These are phyloP conservation scores for Nakataea oryzae DNA, from an alignment of 2,329 filamentous ascomycete genomes.

Conservation along the genomic window DNA sequence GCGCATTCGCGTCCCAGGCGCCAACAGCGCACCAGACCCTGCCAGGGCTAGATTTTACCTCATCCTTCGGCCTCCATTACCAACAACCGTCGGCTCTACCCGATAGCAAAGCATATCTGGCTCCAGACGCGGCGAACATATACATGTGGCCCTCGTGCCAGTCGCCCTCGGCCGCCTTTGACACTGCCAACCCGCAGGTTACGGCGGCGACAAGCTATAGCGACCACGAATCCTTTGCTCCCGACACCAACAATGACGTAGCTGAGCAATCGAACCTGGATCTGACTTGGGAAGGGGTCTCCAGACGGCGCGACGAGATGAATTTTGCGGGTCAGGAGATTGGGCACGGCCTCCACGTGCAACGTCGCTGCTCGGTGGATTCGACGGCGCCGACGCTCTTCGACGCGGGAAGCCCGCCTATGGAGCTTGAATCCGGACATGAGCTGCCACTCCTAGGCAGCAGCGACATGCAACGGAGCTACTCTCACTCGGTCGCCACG, in stretches of 20 bases:
- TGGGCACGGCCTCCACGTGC: neutral
- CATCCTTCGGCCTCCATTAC: neutral
- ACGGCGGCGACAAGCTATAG: neutral
- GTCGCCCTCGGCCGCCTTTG: neutral
- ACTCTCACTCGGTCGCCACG: neutral
- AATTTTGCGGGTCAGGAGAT: neutral
- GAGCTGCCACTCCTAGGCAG: neutral
- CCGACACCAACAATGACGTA: neutral
- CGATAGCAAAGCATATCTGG: neutral
- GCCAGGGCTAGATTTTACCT: no score
- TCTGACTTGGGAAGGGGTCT: neutral
- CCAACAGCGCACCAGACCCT: neutral
- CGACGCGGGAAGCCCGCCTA: neutral
- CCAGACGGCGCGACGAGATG: neutral
- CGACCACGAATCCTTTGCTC: neutral
- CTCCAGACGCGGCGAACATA: neutral
- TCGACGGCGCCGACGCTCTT: neutral
- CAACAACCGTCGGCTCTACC: neutral
- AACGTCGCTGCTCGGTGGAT: neutral
- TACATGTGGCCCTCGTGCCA: neutral
- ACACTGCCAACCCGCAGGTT: neutral
- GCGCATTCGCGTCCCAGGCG: neutral
- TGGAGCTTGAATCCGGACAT: neutral
- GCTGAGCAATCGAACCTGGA: neutral
- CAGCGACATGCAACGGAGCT: neutral